Evolutionary conservation across 768 basidiomycete genomes (phyloP).

Genomic region (Russula olivacea): DNA sequence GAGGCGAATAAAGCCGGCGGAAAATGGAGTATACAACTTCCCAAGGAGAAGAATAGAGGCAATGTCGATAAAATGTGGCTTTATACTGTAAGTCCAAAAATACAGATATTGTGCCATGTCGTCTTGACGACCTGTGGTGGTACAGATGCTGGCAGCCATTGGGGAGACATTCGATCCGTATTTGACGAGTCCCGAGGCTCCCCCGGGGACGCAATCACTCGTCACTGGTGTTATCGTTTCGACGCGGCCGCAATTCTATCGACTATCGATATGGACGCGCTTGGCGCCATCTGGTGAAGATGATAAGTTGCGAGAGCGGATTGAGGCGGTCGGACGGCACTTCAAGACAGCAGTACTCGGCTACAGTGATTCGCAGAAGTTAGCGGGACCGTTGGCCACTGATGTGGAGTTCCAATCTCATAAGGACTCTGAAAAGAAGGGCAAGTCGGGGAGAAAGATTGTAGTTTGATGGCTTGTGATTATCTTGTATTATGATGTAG

Average conservation of each 20-base stretch:
- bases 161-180: slow-evolving; percentile 97
- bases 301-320: slow-evolving; percentile 64
- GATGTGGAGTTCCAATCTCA: slow-evolving; percentile 94
- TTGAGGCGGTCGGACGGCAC: slow-evolving; percentile 78
- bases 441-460: slow-evolving; percentile 76
- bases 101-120: slow-evolving; percentile 21
- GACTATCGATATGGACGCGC: slow-evolving; percentile 97
- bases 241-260: slow-evolving; percentile 90
- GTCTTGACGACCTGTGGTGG: background rate
- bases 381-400: slow-evolving; percentile 82
- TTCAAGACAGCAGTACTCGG: slow-evolving; percentile 92
- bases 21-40: slow-evolving; percentile 98
- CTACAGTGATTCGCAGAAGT: slow-evolving; percentile 62
- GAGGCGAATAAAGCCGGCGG: slow-evolving; percentile 95
- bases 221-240: slow-evolving; percentile 93
- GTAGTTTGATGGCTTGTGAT: slow-evolving; percentile 42
- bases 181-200: slow-evolving; percentile 44
- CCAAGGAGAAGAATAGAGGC: slow-evolving; percentile 84
- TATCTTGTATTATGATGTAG: slow-evolving; percentile 24
- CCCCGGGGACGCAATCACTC: slow-evolving; percentile 40
- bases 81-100: slow-evolving; percentile 62
- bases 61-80: slow-evolving; percentile 96
- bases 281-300: slow-evolving; percentile 58
- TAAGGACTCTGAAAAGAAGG: slow-evolving; percentile 94
- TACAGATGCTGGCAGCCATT: slow-evolving; percentile 97